Base-by-base conservation (phyloP, 306 rosid species). In the Erythrophleum fordii region DNA sequence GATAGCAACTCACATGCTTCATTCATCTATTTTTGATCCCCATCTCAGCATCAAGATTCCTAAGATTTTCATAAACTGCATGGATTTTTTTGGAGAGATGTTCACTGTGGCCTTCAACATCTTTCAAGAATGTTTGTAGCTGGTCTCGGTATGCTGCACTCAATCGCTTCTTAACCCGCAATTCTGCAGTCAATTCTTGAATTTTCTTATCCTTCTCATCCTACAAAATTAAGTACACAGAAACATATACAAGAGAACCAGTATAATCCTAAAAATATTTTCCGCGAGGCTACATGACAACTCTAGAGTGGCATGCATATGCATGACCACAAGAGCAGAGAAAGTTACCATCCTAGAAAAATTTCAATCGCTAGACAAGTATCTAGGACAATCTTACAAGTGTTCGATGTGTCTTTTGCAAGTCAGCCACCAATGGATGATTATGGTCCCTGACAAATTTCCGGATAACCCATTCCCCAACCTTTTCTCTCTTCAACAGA, bases 391-490 rank as follows among this genome's bases (percentile, higher is more conserved):
- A 68, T 60, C 87, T 79, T 83, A 83, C 87, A 26, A 75, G 62
- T 42, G 67, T 41, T 28, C 48, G 77, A 28, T 37, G 81, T 22
- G 37, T 49, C 73, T 74, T 83, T 64, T 61, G 74, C 29, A 76
- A 17, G 31, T 83, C 78, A 79, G 75, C 74, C 78, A 68, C 77
- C 73, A 79, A 29, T 8, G 78, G 70, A 75, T 83, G 87, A 83
- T 75, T 79, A 60, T 83, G 87, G 68, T 79, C 83, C 52, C 77
- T 61, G 35, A 83, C 69, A 59, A 79, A 79, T 75, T 83, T 83
- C 81, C 77, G 77, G 17, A 79, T 64, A 28, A 75, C 62, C 87
- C 87, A 83, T 59, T 70, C 65, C 17, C 81, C 87, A 48, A 35
- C 29, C 44, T 44, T 83, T 76, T 79, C 84, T 83, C 80, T 76